A percentile compares a stretch with the other conserved stretches of the same genome.
Evolutionary conservation across 2,329 filamentous ascomycete genomes (phyloP).

Genomic region (Penicillium sp.): DNA sequence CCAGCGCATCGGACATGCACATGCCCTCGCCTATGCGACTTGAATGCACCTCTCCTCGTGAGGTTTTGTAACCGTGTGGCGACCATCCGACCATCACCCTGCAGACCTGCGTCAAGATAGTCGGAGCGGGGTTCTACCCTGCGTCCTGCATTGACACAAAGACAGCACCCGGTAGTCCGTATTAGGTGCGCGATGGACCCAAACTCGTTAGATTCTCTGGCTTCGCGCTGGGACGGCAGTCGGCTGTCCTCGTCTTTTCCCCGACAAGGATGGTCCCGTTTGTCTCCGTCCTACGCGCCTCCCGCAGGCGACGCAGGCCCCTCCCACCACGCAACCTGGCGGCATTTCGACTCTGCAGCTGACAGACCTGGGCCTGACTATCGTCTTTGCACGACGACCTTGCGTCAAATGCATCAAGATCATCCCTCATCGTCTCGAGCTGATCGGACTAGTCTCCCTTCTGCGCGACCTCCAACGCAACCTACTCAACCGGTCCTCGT

Average conservation of each 20-base stretch:
- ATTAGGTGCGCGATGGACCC: constrained; percentile 38
- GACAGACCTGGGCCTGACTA: constrained; percentile 39
- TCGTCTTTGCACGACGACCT: constrained; percentile 35
- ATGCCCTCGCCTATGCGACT: constrained; percentile 23
- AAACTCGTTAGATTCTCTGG: constrained; percentile 31
- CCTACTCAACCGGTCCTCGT: constrained; percentile 50
- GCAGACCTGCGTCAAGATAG: constrained; percentile 4
- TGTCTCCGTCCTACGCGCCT: constrained; percentile 30
- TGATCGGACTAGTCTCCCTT: constrained; percentile 26
- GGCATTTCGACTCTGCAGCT: constrained; percentile 29
- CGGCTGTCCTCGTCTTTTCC: constrained; percentile 35
- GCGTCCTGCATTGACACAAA: constrained; percentile 19
- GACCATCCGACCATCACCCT: constrained; percentile 5
- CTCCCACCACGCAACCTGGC: constrained; percentile 28
- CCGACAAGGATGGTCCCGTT: constrained; percentile 37
- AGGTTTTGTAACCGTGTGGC: constrained; percentile 17
- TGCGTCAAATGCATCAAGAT: constrained; percentile 39
- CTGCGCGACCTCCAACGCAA: constrained; percentile 32
- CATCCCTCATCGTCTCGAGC: constrained; percentile 31
- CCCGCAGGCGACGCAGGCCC: constrained; percentile 25
- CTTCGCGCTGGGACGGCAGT: constrained; percentile 32
- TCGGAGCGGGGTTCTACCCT: constrained; percentile 25
- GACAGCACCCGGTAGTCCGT: constrained; percentile 5
- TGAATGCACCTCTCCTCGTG: constrained; percentile 23
- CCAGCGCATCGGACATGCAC: constrained; percentile 21